Percentiles rank a stretch among this genome's conserved stretches.
Evolutionary conservation across 108 stramenopile species (phyloP).

Genomic region (Stephanodiscus triporus): DNA sequence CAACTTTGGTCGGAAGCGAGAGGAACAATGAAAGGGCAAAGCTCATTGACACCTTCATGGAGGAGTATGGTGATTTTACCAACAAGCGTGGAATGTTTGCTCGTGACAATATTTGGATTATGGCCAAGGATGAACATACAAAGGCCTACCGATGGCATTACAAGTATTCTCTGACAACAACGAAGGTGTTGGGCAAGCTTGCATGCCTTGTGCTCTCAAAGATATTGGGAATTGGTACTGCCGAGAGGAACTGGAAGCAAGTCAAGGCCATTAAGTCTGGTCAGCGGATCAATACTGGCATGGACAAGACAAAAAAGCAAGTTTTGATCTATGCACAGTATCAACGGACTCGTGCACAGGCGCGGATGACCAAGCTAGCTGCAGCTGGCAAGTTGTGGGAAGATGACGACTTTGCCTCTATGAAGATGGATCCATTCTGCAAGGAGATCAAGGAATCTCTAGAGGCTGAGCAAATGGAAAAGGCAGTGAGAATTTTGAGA

Average conservation of each 20-base stretch:
- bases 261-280: background rate
- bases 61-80: constrained; percentile 11
- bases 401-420: too few relatives aligned
- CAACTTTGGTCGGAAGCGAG: background rate
- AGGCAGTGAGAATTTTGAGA: background rate
- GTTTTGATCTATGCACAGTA: background rate
- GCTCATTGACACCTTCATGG: background rate
- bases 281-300: background rate
- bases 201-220: constrained; percentile 9
- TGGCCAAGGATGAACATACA: background rate
- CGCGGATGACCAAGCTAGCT: background rate
- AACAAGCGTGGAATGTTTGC: background rate
- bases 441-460: background rate
- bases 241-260: background rate
- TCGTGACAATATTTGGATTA: constrained; percentile 12
- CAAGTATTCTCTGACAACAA: constrained; percentile 3
- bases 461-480: background rate
- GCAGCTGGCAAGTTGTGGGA: constrained; percentile 20
- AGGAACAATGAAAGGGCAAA: constrained; percentile 1
- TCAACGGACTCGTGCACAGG: background rate
- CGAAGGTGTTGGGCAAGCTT: constrained; percentile 7
- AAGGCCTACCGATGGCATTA: background rate
- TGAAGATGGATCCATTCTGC: constrained; percentile 10
- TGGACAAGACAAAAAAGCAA: constrained; percentile 16
- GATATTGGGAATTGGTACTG: background rate